Conservation (phyloP, 768 basidiomycete species). For the Postia placenta region DNA sequence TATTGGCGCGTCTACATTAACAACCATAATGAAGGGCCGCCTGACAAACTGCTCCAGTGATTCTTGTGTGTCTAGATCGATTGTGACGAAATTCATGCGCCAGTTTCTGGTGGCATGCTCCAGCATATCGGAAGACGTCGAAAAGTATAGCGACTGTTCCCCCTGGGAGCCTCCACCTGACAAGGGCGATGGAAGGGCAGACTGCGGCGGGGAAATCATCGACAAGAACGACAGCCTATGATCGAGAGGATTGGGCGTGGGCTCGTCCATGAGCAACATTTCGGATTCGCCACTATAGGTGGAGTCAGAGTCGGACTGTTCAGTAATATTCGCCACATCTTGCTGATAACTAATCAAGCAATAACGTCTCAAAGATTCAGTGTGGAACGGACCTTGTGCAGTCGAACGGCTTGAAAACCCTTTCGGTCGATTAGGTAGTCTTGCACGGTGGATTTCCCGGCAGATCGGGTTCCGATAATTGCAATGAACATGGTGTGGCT, state of each 20-base stretch:
- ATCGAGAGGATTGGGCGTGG: background rate
- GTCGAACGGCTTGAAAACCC: slow-evolving; percentile 47
- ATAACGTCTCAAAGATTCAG: too few relatives aligned
- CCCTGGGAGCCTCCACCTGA: slow-evolving; percentile 5
- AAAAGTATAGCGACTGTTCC: slow-evolving; percentile 31
- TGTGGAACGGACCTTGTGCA: slow-evolving; percentile 20
- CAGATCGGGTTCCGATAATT: slow-evolving; percentile 23
- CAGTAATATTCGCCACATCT: background rate
- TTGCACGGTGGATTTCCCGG: slow-evolving; percentile 37
- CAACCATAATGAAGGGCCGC: slow-evolving; percentile 86
- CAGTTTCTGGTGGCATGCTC: slow-evolving; percentile 77
- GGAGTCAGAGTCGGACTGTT: background rate
- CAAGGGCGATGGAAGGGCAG: slow-evolving; percentile 18
- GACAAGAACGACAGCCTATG: slow-evolving; percentile 18
- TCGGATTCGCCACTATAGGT: background rate
- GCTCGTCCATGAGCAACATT: background rate
- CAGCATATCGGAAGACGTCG: slow-evolving; percentile 49
- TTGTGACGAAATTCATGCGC: slow-evolving; percentile 75
- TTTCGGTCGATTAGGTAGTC: slow-evolving; percentile 53
- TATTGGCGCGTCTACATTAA: slow-evolving; percentile 80
- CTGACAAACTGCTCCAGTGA: slow-evolving; percentile 68
- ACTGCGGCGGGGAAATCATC: slow-evolving; percentile 19
- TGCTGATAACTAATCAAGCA: background rate
- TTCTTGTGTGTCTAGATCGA: slow-evolving; percentile 51
- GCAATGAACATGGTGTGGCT: slow-evolving; percentile 24